A percentile compares a stretch with the other conserved stretches of the same genome.
Conservation (phyloP, 495 filamentous ascomycete genomes). For the Neurospora sp. region DNA sequence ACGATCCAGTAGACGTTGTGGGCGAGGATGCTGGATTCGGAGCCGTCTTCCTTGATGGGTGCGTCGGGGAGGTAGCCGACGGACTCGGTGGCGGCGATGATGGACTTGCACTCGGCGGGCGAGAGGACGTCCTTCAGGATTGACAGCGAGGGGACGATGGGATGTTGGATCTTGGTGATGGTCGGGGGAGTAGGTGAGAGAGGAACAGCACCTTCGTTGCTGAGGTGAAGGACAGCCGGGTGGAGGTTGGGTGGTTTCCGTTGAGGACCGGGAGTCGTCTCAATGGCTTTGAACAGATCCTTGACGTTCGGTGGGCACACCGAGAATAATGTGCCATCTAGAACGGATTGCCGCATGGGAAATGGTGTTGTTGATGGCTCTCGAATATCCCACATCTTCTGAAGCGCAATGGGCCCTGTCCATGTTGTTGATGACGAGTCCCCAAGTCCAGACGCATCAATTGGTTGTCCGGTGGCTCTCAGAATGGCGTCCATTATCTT, state of each 20-base stretch:
- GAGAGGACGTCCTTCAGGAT: slow-evolving; percentile 30
- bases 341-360: slow-evolving; percentile 12
- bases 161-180: slow-evolving; percentile 26
- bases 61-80: slow-evolving; percentile 37
- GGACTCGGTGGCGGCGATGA: slow-evolving; percentile 35
- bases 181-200: slow-evolving; percentile 18
- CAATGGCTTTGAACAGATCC: slow-evolving; percentile 26
- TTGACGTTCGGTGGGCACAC: slow-evolving; percentile 8
- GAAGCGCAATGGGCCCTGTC: slow-evolving; percentile 18
- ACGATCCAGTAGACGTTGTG: slow-evolving; percentile 45
- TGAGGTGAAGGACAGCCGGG: slow-evolving; percentile 33
- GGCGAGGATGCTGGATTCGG: slow-evolving; percentile 32
- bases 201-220: slow-evolving; percentile 23
- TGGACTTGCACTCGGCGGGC: slow-evolving; percentile 29
- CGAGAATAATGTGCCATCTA: slow-evolving; percentile 23
- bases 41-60: slow-evolving; percentile 31
- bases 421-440: background rate
- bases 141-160: slow-evolving; percentile 28
- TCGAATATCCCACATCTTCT: slow-evolving; percentile 26
- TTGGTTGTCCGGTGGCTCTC: slow-evolving; percentile 24
- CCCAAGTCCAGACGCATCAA: slow-evolving; percentile 15
- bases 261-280: slow-evolving; percentile 30
- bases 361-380: background rate
- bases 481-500: slow-evolving; percentile 33
- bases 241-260: slow-evolving; percentile 40